Evolutionary conservation across 345 rosid species (phyloP).

Genomic region (Murraya paniculata): DNA sequence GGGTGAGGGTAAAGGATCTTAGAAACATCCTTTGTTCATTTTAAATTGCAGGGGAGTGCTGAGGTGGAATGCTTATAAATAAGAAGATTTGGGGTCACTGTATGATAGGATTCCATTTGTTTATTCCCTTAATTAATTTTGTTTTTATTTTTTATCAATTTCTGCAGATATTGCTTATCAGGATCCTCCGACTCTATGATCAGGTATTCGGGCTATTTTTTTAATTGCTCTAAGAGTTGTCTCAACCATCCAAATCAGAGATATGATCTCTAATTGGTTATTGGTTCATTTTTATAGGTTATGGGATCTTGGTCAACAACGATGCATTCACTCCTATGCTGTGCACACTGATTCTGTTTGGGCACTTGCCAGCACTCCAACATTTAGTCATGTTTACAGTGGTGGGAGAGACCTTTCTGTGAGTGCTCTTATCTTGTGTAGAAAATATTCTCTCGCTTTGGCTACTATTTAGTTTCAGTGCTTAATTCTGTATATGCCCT

Average conservation of each 20-base stretch:
- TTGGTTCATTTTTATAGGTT: conserved; percentile 45
- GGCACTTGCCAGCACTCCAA: conserved; percentile 97
- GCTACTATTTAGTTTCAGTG: conserved; percentile 5
- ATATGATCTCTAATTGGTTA: conserved; percentile 26
- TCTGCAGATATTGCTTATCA: conserved; percentile 89
- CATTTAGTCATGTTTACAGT: conserved; percentile 95
- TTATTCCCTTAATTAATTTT: neutral
- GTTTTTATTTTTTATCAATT: conserved; percentile 16
- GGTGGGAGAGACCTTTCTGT: conserved; percentile 99
- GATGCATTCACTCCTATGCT: conserved; percentile 97
- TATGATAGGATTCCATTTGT: conserved; percentile 1
- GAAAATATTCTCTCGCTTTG: conserved; percentile 3
- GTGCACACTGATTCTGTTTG: conserved; percentile 99
- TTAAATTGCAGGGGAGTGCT: neutral
- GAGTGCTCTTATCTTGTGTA: conserved; percentile 34
- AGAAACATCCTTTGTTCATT: neutral
- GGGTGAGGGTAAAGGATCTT: neutral
- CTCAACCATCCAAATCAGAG: conserved; percentile 14
- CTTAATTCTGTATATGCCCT: conserved; percentile 20
- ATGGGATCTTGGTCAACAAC: conserved; percentile 99
- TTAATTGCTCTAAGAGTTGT: neutral
- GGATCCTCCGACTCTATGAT: conserved; percentile 99
- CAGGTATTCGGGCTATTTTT: conserved; percentile 50
- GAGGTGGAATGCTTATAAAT: neutral
- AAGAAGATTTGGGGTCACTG: neutral